Evolutionary conservation across 345 rosid genomes (phyloP).

Genomic region (Diplotaxis tenuifolia): DNA sequence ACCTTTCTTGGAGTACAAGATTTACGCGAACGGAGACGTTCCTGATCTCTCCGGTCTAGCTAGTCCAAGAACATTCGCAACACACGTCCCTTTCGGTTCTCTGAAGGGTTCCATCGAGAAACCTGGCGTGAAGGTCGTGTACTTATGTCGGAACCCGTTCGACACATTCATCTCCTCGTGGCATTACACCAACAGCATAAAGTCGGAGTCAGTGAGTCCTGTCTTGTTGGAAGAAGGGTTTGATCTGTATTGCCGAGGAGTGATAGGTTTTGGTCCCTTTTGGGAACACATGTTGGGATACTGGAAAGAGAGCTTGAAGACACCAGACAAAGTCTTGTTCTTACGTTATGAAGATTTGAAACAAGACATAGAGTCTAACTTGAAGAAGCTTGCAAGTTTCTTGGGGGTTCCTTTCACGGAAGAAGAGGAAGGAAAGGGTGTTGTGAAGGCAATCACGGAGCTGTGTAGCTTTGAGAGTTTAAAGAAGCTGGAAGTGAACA

Average conservation of each 20-base stretch:
- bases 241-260: slow-evolving; percentile 44
- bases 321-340: slow-evolving; percentile 45
- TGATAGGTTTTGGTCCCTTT: slow-evolving; percentile 51
- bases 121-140: slow-evolving; percentile 40
- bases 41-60: slow-evolving; percentile 42
- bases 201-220: slow-evolving; percentile 14
- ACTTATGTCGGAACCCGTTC: slow-evolving; percentile 51
- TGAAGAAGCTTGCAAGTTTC: slow-evolving; percentile 47
- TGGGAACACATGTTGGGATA: slow-evolving; percentile 56
- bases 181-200: slow-evolving; percentile 40
- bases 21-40: slow-evolving; percentile 38
- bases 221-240: slow-evolving; percentile 46
- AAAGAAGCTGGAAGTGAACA: slow-evolving; percentile 47
- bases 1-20: slow-evolving; percentile 57
- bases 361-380: slow-evolving; percentile 31
- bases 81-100: slow-evolving; percentile 45
- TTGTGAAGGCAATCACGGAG: slow-evolving; percentile 37
- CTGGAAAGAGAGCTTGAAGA: slow-evolving; percentile 45
- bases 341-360: slow-evolving; percentile 48
- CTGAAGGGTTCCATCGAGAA: slow-evolving; percentile 34
- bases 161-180: slow-evolving; percentile 54
- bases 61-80: slow-evolving; percentile 45
- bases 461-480: slow-evolving; percentile 54
- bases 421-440: slow-evolving; percentile 43
- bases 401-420: slow-evolving; percentile 43